Evolutionary conservation across 257 asterid genomes (phyloP).

Genomic region (Lantana camara): DNA sequence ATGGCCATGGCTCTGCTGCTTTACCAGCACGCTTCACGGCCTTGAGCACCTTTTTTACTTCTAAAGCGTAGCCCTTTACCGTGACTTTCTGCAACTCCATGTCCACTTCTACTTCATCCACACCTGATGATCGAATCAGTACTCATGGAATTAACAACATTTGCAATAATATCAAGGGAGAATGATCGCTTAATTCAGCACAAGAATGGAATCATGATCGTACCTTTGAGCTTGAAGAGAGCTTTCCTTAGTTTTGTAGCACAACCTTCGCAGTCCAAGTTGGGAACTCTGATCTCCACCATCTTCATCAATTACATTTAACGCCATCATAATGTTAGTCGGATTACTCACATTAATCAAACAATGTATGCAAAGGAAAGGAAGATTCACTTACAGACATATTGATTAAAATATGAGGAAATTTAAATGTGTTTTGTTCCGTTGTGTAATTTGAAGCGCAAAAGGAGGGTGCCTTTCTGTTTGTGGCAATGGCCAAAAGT

Average conservation of each 20-base stretch:
- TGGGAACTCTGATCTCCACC: conserved; percentile 82
- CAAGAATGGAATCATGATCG: no score
- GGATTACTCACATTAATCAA: not conserved
- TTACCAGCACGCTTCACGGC: conserved; percentile 83
- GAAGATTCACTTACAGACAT: conserved; percentile 67
- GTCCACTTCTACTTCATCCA: conserved; percentile 83
- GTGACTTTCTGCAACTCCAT: conserved; percentile 88
- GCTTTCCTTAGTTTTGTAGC: conserved; percentile 67
- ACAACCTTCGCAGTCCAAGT: conserved; percentile 82
- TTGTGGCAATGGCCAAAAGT: not conserved
- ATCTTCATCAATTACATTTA: conserved; percentile 48
- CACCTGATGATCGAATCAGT: conserved; percentile 50
- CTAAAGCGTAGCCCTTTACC: conserved; percentile 65
- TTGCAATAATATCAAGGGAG: no score
- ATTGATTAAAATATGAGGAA: no score
- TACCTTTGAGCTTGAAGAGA: conserved; percentile 74
- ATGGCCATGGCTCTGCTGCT: conserved; percentile 98
- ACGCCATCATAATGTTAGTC: not conserved
- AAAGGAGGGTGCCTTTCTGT: not conserved
- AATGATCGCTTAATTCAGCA: no score
- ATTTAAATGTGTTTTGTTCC: no score
- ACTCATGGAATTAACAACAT: not conserved
- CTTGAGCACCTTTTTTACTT: conserved; percentile 69
- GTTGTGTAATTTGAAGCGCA: not conserved
- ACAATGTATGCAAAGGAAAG: not conserved